Conservation (phyloP, 2,329 filamentous ascomycete genomes). For the Pyrenochaeta sp. region DNA sequence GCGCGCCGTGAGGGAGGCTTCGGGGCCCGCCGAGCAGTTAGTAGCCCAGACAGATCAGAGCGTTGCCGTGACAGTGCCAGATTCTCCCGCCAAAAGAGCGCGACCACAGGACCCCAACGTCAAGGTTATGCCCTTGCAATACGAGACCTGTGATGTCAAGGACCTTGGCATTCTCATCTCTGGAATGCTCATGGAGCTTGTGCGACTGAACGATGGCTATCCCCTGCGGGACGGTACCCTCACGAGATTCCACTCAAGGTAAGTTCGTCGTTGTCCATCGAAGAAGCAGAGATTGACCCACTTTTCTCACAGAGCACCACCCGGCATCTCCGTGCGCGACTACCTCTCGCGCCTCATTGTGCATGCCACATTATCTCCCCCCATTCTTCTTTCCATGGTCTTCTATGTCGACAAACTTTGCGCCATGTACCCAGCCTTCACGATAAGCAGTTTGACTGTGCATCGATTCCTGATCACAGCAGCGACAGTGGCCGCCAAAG, state of each 20-base stretch:
- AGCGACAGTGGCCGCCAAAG: constrained; percentile 94
- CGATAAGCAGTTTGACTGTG: constrained; percentile 93
- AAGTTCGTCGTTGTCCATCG: constrained; percentile 30
- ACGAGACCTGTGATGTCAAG: constrained; percentile 81
- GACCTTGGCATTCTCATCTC: constrained; percentile 91
- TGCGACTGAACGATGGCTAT: constrained; percentile 88
- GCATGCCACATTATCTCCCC: constrained; percentile 91
- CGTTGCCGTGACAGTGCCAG: constrained; percentile 20
- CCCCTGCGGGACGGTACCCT: constrained; percentile 85
- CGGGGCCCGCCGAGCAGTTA: constrained; percentile 14
- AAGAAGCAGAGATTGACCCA: constrained; percentile 16
- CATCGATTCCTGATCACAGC: constrained; percentile 97
- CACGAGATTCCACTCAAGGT: constrained; percentile 95
- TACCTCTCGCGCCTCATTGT: constrained; percentile 92
- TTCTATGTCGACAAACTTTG: constrained; percentile 98
- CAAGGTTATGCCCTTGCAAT: constrained; percentile 73
- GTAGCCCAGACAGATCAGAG: constrained; percentile 24
- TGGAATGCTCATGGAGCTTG: constrained; percentile 94
- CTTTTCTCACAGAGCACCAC: constrained; percentile 66
- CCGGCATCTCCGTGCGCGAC: constrained; percentile 91
- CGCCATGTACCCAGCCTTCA: constrained; percentile 90
- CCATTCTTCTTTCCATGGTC: constrained; percentile 96
- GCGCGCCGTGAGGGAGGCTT: constrained; percentile 19
- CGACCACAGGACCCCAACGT: constrained; percentile 50
- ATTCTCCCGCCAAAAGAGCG: constrained; percentile 42